Evolutionary conservation across 176 grass and related monocot genomes (phyloP).

Genomic region (Carex cristatella): DNA sequence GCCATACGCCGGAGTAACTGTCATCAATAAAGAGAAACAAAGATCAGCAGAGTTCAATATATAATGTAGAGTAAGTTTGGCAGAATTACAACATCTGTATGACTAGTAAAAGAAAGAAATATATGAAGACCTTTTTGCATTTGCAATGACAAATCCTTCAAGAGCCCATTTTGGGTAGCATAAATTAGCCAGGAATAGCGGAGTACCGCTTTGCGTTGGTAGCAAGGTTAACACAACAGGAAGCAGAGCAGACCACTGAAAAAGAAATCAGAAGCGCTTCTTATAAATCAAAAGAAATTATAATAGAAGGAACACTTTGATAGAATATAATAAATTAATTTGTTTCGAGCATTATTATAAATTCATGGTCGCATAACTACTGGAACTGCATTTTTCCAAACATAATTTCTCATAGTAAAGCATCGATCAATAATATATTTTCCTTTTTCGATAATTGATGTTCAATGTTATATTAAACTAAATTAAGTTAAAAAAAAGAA

Average conservation of each 20-base stretch:
- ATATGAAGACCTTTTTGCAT: slow-evolving; percentile 47
- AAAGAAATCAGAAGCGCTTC: neutral
- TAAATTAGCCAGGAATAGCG: slow-evolving; percentile 38
- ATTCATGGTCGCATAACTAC: neutral
- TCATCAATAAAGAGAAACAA: neutral
- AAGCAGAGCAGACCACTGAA: slow-evolving; percentile 70
- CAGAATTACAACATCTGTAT: neutral
- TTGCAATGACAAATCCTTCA: slow-evolving; percentile 72
- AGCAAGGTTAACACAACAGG: slow-evolving; percentile 71
- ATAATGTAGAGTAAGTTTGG: neutral
- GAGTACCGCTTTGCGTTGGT: slow-evolving; percentile 48
- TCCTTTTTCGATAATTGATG: neutral
- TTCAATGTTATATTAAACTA: neutral
- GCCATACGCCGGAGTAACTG: slow-evolving; percentile 88
- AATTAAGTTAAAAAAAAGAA: neutral
- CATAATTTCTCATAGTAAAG: neutral
- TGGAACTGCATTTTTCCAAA: neutral
- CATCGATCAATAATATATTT: neutral
- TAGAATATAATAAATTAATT: neutral
- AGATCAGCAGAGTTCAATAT: neutral
- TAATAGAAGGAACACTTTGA: neutral
- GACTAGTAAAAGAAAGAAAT: neutral
- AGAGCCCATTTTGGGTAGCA: slow-evolving; percentile 86
- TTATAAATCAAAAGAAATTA: neutral
- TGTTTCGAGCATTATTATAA: neutral